Evolutionary conservation across 208 protist genomes (phyloP), one percentile per base, ranked within the genome.

Genomic region (Jaenimonas drosophilae): DNA sequence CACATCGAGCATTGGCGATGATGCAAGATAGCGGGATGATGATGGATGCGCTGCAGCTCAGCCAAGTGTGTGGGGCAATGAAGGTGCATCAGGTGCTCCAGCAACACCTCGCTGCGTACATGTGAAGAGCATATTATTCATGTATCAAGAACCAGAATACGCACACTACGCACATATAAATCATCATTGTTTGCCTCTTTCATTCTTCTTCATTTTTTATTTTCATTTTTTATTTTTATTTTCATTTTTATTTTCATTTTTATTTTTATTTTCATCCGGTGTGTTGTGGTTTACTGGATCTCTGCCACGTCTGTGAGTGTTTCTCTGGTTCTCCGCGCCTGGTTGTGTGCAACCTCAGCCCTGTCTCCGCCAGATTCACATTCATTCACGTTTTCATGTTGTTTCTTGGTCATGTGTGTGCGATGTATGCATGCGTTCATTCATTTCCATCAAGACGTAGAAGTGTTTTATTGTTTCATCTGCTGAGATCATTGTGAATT

Each of bases 131-230:
- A 42, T 7, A 7, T 17, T 21, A 25, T 42, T 42, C 9, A 34
- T 34, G 30, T 34, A 14, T 34, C 30, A n/a, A 34, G 30, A 34
- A 7, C 7, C 7, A n/a, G 30, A n/a, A 14, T 14, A 34, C 14
- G 30, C 7, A 34, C 30, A 34, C 7, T 34, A 14, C 2, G 26
- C 20, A 20, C 25, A 47, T 28, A 4, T 20, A 31, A 47, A 20
- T 36, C 25, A 20, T 28, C 20, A 47, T 28, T 27, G 24, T 16
- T 5, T 39, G 6, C 6, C 2, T 42, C n/a, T 20, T 23, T 37
- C 20, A 7, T 41, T 16, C 4, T 5, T 51, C 30, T 4, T 25
- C 37, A 33, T 30, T 56, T 56, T 49, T 49, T 46, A 47, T 42
- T n/a, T 46, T 30, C 14, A 49, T 28, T 32, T 16, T 31, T 27